Percentiles rank a stretch among this genome's conserved stretches.
Conservation (phyloP, 2,329 filamentous ascomycete genomes). For the Penicillium sp. region DNA sequence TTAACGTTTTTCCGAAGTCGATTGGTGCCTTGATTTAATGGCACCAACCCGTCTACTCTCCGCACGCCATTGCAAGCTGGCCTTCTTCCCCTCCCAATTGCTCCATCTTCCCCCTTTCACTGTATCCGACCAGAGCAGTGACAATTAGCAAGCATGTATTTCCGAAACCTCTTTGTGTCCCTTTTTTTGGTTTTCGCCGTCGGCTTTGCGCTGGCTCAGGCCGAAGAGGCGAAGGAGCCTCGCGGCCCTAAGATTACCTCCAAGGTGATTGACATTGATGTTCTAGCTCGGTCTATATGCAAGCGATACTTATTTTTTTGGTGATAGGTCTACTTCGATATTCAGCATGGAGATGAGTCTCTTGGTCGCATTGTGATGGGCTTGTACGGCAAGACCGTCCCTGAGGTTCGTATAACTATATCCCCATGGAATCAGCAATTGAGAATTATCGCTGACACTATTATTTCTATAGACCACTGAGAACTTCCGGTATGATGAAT, state of each 20-base stretch:
- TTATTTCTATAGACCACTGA: conserved; percentile 55
- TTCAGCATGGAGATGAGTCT: conserved; percentile 62
- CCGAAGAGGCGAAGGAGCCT: conserved; percentile 62
- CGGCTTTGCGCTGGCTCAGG: conserved; percentile 69
- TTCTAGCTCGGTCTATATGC: background rate
- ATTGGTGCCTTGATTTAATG: background rate
- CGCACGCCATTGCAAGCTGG: conserved; percentile 40
- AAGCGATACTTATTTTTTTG: conserved; percentile 13
- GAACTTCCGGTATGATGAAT: conserved; percentile 56
- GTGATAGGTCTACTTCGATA: conserved; percentile 63
- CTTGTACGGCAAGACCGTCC: conserved; percentile 67
- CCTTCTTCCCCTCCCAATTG: conserved; percentile 24
- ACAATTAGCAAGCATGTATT: conserved; percentile 34
- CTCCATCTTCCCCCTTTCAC: conserved; percentile 18
- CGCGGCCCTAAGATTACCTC: conserved; percentile 87
- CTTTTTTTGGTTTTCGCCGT: conserved; percentile 74
- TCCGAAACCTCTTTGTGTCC: conserved; percentile 51
- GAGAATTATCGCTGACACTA: conserved; percentile 10
- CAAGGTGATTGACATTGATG: conserved; percentile 59
- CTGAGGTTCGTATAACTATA: conserved; percentile 51
- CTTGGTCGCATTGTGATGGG: conserved; percentile 63
- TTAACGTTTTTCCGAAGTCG: conserved; percentile 35
- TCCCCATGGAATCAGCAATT: conserved; percentile 3
- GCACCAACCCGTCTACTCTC: conserved; percentile 11
- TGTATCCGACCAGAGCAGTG: conserved; percentile 21